Evolutionary conservation across 257 asterid genomes (phyloP).

Genomic region (Anisodus tanguticus): DNA sequence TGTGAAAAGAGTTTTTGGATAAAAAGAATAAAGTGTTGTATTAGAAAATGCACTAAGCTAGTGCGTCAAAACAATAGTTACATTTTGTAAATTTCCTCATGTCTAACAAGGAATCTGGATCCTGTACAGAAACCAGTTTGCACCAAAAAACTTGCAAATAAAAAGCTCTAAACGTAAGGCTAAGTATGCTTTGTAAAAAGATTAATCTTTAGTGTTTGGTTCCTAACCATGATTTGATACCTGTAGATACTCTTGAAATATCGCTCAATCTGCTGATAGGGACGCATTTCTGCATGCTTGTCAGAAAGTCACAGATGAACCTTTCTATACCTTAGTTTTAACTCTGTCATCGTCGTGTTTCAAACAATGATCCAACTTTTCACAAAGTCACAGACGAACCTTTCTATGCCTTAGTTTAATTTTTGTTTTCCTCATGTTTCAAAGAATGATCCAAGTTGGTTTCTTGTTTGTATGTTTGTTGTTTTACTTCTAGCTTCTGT

Average conservation of each 20-base stretch:
- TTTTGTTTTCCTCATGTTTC: not conserved
- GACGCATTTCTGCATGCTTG: not conserved
- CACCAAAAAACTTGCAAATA: conserved; percentile 10
- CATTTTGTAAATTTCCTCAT: not conserved
- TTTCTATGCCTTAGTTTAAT: not conserved
- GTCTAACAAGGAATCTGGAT: not conserved
- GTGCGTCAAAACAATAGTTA: not conserved
- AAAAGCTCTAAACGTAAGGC: not conserved
- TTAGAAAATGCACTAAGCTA: not conserved
- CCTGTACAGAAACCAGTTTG: not conserved
- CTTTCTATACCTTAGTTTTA: not conserved
- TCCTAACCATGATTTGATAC: not conserved
- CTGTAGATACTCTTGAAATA: not conserved
- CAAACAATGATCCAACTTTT: too few species aligned
- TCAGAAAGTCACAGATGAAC: not conserved
- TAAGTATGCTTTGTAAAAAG: not conserved
- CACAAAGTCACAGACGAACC: not conserved
- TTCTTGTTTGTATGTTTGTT: conserved; percentile 5
- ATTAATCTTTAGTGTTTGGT: not conserved
- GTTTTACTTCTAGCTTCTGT: not conserved
- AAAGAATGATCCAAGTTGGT: not conserved
- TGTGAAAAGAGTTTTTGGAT: not conserved
- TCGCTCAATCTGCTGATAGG: not conserved
- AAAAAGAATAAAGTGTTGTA: not conserved
- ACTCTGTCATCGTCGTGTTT: not conserved